phyloP scores from a whole-genome alignment of 208 protist genomes.

The Herpetomonas samuelpessoai region DNA sequence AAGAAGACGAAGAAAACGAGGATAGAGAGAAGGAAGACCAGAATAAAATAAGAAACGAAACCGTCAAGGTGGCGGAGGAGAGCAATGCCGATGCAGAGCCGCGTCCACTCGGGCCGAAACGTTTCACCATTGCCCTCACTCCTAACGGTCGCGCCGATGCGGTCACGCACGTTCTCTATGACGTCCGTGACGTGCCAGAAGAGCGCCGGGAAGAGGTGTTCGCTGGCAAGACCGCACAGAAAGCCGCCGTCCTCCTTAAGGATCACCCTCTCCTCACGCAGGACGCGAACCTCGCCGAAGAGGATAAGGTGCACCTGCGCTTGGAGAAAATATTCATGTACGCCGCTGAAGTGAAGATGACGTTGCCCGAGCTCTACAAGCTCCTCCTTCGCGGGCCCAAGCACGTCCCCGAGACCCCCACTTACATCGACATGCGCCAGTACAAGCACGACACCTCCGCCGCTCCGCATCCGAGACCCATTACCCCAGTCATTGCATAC shows the following conservation, averaged over 20 bases:
- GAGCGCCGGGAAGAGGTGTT: constrained; percentile 21
- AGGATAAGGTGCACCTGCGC: constrained; percentile 7
- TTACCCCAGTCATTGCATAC: constrained; percentile 59
- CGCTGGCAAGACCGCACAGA: background rate
- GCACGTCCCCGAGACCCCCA: constrained; percentile 18
- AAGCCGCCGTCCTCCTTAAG: constrained; percentile 15
- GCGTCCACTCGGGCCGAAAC: constrained; percentile 20
- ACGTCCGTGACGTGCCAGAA: constrained; percentile 23
- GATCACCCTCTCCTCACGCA: constrained; percentile 12
- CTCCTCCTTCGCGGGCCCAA: constrained; percentile 54
- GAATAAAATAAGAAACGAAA: background rate
- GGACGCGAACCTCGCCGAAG: background rate
- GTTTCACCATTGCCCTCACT: constrained; percentile 86
- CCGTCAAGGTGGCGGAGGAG: background rate
- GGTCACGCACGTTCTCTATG: constrained; percentile 77
- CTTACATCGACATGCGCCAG: constrained; percentile 59
- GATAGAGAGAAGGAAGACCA: constrained; percentile 14
- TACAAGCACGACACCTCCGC: constrained; percentile 11
- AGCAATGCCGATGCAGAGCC: no score
- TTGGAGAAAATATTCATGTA: constrained; percentile 79
- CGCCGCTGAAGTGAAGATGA: constrained; percentile 70
- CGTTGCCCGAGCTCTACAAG: constrained; percentile 72
- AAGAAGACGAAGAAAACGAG: constrained; percentile 8
- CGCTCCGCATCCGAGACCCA: background rate
- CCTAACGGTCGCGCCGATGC: constrained; percentile 91